Evolutionary conservation across 1,284 basidiomycete genomes (phyloP), one percentile per base, ranked within the genome.

Genomic region (Sporisorium exsertum): DNA sequence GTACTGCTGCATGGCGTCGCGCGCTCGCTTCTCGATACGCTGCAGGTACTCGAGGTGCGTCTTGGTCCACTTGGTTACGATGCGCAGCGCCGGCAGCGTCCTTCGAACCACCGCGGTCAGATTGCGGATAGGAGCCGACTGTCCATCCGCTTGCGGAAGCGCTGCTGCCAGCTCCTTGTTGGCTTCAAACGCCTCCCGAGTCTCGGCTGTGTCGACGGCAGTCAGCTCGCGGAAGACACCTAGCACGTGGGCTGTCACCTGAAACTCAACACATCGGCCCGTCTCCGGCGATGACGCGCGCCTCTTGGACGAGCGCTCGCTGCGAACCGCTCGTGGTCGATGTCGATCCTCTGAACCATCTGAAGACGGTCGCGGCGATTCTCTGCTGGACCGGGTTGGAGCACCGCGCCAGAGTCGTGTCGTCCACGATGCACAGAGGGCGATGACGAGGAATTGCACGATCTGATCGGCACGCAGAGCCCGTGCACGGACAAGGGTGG

Each of bases 21-120:
- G 27, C 22, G 78, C 77, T 33, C 71, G 60, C 61, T 72, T 75
- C 57, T 65, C 69, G 53, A 73, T 72, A 32, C 81, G 68, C 52
- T 80, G 69, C 51, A 95, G 86, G 79, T 94, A 94, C 64, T 91
- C 90, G 68, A 91, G 86, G 84, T 97, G 94, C 6, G 90, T 90
- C 47, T 90, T 89, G 27, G 96, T 86, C 96, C 96, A 99, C 85
- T 95, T 96, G 80, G 91, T 91, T 2, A 92, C 90, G 58, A 98
- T 91, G 16, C 96, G 90, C 53, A 98, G 87, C 6, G 94, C 91
- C 2, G 95, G 94, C 3, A 99, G 87, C 12, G 92, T 92, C 33
- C 96, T 89, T 32, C 95, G 89, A 66, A 97, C 91, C 9, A 91
- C 90, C 1, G 94, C 94, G 1, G 92, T 92, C 81, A 98, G 95